A percentile compares a stretch with the other conserved stretches of the same genome.
These are phyloP conservation scores for Cryptococcus wingfieldii DNA, from an alignment of 1,284 basidiomycete species.

Conservation along the genomic window DNA sequence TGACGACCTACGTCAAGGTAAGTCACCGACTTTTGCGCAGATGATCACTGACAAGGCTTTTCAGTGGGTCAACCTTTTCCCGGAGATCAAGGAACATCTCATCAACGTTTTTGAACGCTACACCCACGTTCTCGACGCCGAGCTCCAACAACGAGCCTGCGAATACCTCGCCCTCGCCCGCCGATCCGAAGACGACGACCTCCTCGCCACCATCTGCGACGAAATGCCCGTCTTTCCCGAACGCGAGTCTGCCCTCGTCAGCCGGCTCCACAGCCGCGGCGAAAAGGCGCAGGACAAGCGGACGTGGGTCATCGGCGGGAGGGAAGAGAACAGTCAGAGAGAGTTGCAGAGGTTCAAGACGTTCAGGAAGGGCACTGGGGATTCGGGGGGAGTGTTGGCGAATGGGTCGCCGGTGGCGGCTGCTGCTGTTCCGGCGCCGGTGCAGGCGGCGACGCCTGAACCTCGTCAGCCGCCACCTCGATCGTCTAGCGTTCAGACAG, in stretches of 20 bases:
- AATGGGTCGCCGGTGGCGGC: conserved; percentile 3
- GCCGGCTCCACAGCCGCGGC: conserved; percentile 79
- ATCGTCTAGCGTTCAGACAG: conserved; percentile 12
- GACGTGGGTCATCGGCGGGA: conserved; percentile 92
- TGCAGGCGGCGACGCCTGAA: not conserved
- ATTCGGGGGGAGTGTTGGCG: conserved; percentile 42
- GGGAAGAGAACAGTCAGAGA: conserved; percentile 78
- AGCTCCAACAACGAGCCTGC: conserved; percentile 96
- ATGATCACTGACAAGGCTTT: not conserved
- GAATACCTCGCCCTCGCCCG: conserved; percentile 85
- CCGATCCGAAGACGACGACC: conserved; percentile 78
- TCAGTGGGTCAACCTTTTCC: conserved; percentile 83
- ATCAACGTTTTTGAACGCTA: conserved; percentile 96
- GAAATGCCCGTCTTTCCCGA: conserved; percentile 99
- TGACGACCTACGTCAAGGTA: conserved; percentile 96
- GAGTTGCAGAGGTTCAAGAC: conserved; percentile 57
- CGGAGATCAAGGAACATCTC: conserved; percentile 92
- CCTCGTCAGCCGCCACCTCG: conserved; percentile 9
- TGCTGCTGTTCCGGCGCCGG: not conserved
- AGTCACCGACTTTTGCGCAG: conserved; percentile 1
- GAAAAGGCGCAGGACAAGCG: conserved; percentile 87
- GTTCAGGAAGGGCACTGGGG: conserved; percentile 43
- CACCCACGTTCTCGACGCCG: conserved; percentile 93
- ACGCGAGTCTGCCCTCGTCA: conserved; percentile 82
- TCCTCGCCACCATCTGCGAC: conserved; percentile 91